phyloP scores from a whole-genome alignment of 495 filamentous ascomycete species.

The Penicillium herquei region DNA sequence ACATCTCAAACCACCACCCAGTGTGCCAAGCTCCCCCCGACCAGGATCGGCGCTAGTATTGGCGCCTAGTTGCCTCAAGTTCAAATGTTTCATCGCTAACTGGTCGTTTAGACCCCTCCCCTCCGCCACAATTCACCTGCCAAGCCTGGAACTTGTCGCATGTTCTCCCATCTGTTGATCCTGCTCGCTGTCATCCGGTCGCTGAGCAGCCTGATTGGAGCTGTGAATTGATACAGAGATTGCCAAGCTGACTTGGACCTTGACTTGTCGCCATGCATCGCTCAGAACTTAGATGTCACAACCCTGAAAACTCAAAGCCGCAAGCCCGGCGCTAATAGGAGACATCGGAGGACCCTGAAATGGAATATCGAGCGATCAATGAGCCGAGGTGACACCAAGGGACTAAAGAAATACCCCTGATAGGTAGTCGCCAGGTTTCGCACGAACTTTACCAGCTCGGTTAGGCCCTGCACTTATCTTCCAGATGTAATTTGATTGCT shows the following conservation, averaged over 20 bases:
- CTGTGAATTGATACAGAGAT: no score
- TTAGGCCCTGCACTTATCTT: no score
- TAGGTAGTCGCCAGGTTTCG: no score
- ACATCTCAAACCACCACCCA: not conserved
- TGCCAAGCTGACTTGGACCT: no score
- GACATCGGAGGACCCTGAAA: not conserved
- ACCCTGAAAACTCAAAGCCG: not conserved
- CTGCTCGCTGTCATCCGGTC: no score
- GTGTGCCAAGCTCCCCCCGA: not conserved
- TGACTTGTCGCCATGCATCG: no score
- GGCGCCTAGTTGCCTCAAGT: not conserved
- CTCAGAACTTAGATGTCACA: not conserved
- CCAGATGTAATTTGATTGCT: not conserved
- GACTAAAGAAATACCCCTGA: not conserved
- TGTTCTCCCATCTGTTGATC: not conserved
- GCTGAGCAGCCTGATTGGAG: no score
- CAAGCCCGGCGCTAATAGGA: not conserved
- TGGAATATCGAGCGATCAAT: not conserved
- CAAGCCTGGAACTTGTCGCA: not conserved
- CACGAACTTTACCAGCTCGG: no score
- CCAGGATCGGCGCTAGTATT: constrained; percentile 1
- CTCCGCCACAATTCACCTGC: not conserved
- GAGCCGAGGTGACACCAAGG: not conserved
- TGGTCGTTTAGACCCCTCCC: not conserved
- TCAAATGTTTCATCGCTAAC: not conserved